These are phyloP conservation scores for Coccomyxa sp. DNA, from an alignment of 139 green algal species.

Conservation along the genomic window DNA sequence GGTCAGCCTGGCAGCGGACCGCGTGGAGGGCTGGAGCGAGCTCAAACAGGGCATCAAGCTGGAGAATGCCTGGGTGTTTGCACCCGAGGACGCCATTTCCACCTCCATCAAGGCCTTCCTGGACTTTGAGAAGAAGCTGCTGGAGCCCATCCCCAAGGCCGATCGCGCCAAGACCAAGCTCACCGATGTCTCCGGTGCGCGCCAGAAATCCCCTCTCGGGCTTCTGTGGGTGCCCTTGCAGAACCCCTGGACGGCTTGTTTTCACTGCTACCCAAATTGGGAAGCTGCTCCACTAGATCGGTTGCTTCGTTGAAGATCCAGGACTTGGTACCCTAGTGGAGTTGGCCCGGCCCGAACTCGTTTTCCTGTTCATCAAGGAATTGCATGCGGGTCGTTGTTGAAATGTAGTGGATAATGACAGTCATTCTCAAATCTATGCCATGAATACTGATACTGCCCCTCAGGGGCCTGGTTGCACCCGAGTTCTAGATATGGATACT, in stretches of 20 bases:
- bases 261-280: too few species aligned
- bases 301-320: neutral
- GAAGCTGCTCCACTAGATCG: neutral
- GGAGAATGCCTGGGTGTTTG: constrained; percentile 88
- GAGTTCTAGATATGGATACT: too few species aligned
- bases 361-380: too few species aligned
- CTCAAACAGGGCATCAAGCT: constrained; percentile 35
- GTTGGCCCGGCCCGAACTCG: too few species aligned
- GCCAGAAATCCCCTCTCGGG: neutral
- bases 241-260: neutral
- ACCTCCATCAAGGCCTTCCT: constrained; percentile 68
- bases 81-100: constrained; percentile 72
- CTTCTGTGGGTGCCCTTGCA: neutral
- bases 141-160: constrained; percentile 37
- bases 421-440: too few species aligned
- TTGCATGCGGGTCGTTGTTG: too few species aligned
- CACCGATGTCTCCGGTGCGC: constrained; percentile 33
- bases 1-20: constrained; percentile 29
- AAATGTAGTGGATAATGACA: too few species aligned
- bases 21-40: neutral
- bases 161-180: constrained; percentile 28
- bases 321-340: neutral
- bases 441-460: too few species aligned
- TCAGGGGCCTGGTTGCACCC: too few species aligned
- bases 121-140: constrained; percentile 65